A percentile compares a stretch with the other conserved stretches of the same genome.
phyloP scores from a whole-genome alignment of 2,329 filamentous ascomycete species.

The Esteya vermicola region DNA sequence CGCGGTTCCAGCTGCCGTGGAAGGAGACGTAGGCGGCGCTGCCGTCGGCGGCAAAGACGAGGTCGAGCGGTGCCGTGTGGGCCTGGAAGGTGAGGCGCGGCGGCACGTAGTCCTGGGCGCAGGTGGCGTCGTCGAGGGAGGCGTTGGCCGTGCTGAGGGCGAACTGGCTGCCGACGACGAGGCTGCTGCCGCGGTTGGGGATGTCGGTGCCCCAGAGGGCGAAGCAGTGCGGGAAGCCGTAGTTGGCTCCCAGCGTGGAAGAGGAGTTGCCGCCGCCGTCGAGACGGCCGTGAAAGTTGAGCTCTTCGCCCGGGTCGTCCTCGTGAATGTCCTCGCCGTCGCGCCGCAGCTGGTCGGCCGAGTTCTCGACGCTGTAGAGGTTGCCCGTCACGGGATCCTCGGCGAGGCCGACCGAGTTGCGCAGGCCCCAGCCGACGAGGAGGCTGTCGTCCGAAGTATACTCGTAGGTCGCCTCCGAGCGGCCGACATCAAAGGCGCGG shows the following conservation, averaged over 20 bases:
- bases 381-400: slow-evolving; percentile 21
- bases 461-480: slow-evolving; percentile 14
- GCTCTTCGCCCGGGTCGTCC: slow-evolving; percentile 56
- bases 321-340: slow-evolving; percentile 42
- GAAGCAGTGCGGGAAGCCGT: slow-evolving; percentile 59
- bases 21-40: slow-evolving; percentile 52
- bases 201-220: slow-evolving; percentile 45
- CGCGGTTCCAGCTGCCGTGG: slow-evolving; percentile 52
- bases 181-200: slow-evolving; percentile 23
- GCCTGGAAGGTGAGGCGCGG: slow-evolving; percentile 46
- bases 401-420: slow-evolving; percentile 54
- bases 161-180: slow-evolving; percentile 37
- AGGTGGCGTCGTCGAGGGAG: slow-evolving; percentile 32
- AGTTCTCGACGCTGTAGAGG: slow-evolving; percentile 16
- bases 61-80: slow-evolving; percentile 58
- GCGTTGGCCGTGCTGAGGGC: slow-evolving; percentile 21
- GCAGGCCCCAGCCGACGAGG: slow-evolving; percentile 47
- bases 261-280: slow-evolving; percentile 14
- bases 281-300: slow-evolving; percentile 57
- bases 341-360: slow-evolving; percentile 30
- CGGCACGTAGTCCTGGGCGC: slow-evolving; percentile 32
- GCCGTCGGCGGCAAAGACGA: slow-evolving; percentile 47
- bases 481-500: slow-evolving; percentile 37
- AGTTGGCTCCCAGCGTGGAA: slow-evolving; percentile 32
- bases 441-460: slow-evolving; percentile 31